A percentile compares a stretch with the other conserved stretches of the same genome.
These are phyloP conservation scores for Catunica adiposa DNA, from an alignment of 2,329 filamentous ascomycete genomes.

Conservation along the genomic window DNA sequence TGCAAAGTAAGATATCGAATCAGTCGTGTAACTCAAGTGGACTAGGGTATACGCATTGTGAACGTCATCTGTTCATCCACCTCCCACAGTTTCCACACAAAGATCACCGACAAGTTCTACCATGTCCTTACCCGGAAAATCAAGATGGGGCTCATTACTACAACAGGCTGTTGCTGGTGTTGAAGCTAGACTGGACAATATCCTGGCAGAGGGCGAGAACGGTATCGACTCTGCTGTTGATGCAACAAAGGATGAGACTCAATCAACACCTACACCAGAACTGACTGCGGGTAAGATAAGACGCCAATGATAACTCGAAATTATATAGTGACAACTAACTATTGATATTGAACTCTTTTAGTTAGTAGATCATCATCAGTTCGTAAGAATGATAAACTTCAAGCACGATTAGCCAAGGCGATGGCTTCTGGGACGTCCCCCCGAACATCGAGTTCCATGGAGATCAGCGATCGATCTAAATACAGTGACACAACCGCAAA, in stretches of 20 bases:
- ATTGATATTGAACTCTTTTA: neutral
- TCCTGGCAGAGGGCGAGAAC: constrained; percentile 55
- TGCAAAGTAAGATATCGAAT: too few relatives aligned
- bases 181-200: constrained; percentile 81
- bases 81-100: too few relatives aligned
- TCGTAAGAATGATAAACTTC: constrained; percentile 61
- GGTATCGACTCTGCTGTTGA: neutral
- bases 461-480: neutral
- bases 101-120: too few relatives aligned
- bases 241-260: neutral
- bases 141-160: constrained; percentile 58
- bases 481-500: neutral
- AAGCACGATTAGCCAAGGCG: constrained; percentile 77
- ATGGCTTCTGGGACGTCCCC: constrained; percentile 46
- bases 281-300: neutral
- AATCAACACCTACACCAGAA: neutral
- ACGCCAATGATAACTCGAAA: neutral
- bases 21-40: too few relatives aligned
- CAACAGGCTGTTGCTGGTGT: constrained; percentile 86
- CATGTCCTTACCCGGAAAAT: constrained; percentile 3
- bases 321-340: neutral
- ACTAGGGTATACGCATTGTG: neutral
- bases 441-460: constrained; percentile 4
- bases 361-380: neutral
- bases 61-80: neutral